These are phyloP conservation scores for Phialophora verrucosa DNA, from an alignment of 2,329 filamentous ascomycete genomes.

Conservation along the genomic window DNA sequence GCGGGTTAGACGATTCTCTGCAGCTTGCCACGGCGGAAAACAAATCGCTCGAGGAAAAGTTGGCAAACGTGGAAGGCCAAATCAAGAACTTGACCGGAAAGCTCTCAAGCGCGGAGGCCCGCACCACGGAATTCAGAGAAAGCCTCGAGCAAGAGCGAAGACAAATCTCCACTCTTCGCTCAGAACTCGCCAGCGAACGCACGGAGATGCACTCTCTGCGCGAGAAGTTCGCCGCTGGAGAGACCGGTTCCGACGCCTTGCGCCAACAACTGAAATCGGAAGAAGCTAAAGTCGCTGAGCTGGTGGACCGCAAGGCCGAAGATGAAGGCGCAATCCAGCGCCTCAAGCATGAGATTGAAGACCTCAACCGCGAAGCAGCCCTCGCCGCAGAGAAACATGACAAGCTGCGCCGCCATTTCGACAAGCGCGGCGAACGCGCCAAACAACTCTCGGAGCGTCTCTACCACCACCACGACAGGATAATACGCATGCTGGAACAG, in stretches of 20 bases:
- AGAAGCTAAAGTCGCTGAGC: conserved; percentile 69
- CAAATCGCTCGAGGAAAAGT: conserved; percentile 62
- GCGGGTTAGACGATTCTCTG: conserved; percentile 65
- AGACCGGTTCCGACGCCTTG: conserved; percentile 80
- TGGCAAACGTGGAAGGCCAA: conserved; percentile 64
- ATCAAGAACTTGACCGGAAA: conserved; percentile 59
- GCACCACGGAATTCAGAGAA: conserved; percentile 61
- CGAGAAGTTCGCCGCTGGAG: conserved; percentile 76
- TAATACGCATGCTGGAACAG: conserved; percentile 82
- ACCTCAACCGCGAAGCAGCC: conserved; percentile 65
- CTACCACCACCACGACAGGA: conserved; percentile 80
- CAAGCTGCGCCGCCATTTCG: conserved; percentile 60
- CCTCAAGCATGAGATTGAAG: conserved; percentile 75
- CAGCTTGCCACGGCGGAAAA: conserved; percentile 68
- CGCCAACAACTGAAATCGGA: conserved; percentile 76
- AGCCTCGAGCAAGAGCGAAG: conserved; percentile 56
- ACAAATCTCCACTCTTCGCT: conserved; percentile 53
- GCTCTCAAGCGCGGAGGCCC: conserved; percentile 58
- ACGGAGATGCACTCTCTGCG: conserved; percentile 72
- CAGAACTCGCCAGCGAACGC: conserved; percentile 69
- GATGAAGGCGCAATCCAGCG: conserved; percentile 76
- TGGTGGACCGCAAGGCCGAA: conserved; percentile 74
- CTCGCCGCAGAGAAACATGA: conserved; percentile 43
- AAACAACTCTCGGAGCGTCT: conserved; percentile 84
- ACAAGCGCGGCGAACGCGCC: conserved; percentile 72